These are phyloP conservation scores for Trypethelium eluteriae DNA, from an alignment of 495 filamentous ascomycete genomes.

Conservation along the genomic window DNA sequence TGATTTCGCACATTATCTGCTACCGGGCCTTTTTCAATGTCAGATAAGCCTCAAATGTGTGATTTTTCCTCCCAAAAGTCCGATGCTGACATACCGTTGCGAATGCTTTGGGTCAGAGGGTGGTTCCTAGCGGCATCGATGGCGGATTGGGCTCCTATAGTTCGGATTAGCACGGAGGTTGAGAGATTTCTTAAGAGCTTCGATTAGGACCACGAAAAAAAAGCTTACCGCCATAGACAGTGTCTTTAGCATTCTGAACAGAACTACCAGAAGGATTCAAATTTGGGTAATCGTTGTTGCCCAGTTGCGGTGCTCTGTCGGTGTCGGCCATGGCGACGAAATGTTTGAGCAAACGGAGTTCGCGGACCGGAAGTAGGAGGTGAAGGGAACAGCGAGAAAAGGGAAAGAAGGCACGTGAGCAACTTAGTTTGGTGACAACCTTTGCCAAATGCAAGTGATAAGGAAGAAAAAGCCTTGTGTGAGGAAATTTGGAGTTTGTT, in stretches of 20 bases:
- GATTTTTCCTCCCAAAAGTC: slow-evolving; percentile 3
- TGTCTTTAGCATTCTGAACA: slow-evolving; percentile 27
- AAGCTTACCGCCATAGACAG: slow-evolving; percentile 31
- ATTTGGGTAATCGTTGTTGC: slow-evolving; percentile 23
- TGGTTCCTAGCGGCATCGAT: slow-evolving; percentile 35
- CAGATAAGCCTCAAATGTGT: slow-evolving; percentile 8
- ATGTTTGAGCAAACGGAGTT: slow-evolving; percentile 8
- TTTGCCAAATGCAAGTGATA: neutral
- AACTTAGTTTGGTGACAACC: neutral
- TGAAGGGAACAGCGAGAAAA: neutral
- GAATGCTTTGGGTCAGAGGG: slow-evolving; percentile 32
- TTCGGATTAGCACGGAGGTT: slow-evolving; percentile 3
- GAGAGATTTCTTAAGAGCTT: neutral
- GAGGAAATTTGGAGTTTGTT: neutral
- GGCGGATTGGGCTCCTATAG: slow-evolving; percentile 35
- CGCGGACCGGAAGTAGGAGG: neutral
- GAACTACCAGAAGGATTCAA: slow-evolving; percentile 22
- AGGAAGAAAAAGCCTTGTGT: neutral
- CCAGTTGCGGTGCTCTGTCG: slow-evolving; percentile 4
- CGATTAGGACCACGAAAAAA: neutral
- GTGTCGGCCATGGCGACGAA: slow-evolving; percentile 10
- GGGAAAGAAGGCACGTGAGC: neutral
- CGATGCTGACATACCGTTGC: slow-evolving; percentile 17
- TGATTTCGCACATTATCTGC: slow-evolving; percentile 71
- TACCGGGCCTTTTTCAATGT: slow-evolving; percentile 53